Evolutionary conservation across 495 filamentous ascomycete species (phyloP).

Genomic region (Penicillium malachiteum): DNA sequence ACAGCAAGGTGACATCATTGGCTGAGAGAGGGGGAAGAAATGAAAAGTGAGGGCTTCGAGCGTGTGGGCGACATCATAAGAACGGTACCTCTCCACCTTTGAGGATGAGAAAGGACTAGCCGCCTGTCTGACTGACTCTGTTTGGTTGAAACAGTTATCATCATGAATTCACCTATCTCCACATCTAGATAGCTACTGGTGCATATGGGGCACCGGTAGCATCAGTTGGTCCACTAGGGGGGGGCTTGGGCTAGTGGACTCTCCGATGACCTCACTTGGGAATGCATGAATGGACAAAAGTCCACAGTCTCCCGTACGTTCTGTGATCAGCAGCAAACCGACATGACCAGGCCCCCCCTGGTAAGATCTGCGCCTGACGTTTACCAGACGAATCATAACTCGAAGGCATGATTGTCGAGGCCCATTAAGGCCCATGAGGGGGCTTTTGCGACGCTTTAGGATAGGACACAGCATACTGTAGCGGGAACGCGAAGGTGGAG

Average conservation of each 20-base stretch:
- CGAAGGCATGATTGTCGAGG: conserved; percentile 8
- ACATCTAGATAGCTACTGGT: conserved; percentile 24
- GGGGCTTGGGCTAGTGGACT: conserved; percentile 10
- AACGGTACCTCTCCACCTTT: conserved; percentile 9
- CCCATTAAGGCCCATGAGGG: conserved; percentile 4
- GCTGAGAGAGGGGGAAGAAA: conserved; percentile 12
- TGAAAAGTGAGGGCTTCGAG: neutral
- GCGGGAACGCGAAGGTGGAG: conserved; percentile 14
- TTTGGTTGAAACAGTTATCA: conserved; percentile 11
- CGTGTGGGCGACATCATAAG: conserved; percentile 23
- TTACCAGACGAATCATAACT: conserved; percentile 18
- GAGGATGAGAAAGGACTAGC: neutral
- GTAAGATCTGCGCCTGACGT: conserved; percentile 27
- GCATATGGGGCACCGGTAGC: conserved; percentile 4
- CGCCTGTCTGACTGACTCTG: neutral
- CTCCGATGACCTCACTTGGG: conserved; percentile 39
- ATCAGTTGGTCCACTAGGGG: conserved; percentile 20
- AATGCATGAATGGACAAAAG: conserved; percentile 21
- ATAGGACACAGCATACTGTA: conserved; percentile 3
- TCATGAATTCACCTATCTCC: conserved; percentile 28
- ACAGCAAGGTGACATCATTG: conserved; percentile 30
- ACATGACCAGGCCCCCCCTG: conserved; percentile 17
- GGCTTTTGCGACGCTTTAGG: neutral
- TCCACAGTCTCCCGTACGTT: conserved; percentile 4
- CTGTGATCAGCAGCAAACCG: conserved; percentile 18